Conservation (phyloP, 768 basidiomycete genomes). For the Mycena chlorophos region DNA sequence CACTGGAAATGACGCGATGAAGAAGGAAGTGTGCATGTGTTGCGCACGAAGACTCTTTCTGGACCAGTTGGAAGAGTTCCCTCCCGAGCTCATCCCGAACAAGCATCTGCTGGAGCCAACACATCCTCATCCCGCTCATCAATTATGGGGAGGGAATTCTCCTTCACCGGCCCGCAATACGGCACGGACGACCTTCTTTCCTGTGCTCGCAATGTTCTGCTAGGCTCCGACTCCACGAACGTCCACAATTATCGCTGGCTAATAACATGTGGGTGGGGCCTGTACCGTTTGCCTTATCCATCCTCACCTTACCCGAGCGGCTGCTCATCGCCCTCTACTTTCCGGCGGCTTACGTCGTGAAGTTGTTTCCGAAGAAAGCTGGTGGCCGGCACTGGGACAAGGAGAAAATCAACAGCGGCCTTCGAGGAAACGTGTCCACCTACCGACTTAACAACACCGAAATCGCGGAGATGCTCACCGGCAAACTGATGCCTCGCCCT, state of each 20-base stretch:
- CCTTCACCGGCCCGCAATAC: no score
- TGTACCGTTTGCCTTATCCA: background rate
- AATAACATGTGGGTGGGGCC: background rate
- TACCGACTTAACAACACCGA: background rate
- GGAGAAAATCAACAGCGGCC: background rate
- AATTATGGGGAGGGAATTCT: background rate
- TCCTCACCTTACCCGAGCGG: background rate
- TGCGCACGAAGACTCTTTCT: background rate
- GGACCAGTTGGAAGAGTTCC: background rate
- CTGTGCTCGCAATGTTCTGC: no score
- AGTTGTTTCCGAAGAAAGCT: background rate
- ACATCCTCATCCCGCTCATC: background rate
- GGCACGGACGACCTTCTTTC: no score
- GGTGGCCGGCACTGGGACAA: background rate
- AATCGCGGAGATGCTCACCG: background rate
- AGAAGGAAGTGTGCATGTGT: background rate
- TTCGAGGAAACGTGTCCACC: background rate
- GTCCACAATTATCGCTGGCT: background rate
- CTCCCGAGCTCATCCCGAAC: background rate
- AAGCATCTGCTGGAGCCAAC: background rate
- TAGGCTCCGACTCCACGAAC: no score
- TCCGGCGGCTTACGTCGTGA: background rate
- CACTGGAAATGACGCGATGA: background rate
- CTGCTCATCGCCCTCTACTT: background rate
- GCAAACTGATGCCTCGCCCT: background rate